A percentile compares a stretch with the other conserved stretches of the same genome.
Conservation (phyloP, 306 rosid genomes). For the Cucurbita moschata region DNA sequence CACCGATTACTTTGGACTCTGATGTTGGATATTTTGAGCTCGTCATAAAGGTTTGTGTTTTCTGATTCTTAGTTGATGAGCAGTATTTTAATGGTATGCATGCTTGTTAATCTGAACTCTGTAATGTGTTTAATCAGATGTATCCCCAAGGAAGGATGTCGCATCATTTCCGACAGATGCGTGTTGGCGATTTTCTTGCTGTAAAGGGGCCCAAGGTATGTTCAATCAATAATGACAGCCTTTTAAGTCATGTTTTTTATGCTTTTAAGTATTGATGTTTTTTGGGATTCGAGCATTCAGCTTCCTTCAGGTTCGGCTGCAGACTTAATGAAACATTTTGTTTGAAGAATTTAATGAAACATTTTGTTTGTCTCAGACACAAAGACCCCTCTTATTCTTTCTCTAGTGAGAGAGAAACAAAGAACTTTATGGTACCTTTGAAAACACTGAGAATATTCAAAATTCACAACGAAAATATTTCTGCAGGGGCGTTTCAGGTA, state of each 20-base stretch:
- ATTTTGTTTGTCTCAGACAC: neutral
- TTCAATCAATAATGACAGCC: neutral
- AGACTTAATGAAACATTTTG: neutral
- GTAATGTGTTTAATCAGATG: conserved; percentile 35
- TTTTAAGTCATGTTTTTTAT: neutral
- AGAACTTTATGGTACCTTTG: neutral
- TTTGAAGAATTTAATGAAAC: neutral
- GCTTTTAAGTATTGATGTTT: neutral
- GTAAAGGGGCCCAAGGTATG: conserved; percentile 93
- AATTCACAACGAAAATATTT: neutral
- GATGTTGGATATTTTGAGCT: conserved; percentile 87
- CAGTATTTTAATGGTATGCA: neutral
- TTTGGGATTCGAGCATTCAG: neutral
- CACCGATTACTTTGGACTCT: conserved; percentile 92
- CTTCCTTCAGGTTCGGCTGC: neutral
- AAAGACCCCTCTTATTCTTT: neutral
- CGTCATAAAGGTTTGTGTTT: conserved; percentile 62
- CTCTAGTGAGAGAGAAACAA: neutral
- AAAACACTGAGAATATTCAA: neutral
- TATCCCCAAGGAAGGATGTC: conserved; percentile 99
- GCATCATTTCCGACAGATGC: conserved; percentile 95
- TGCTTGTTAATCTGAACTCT: neutral
- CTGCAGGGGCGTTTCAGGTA: conserved; percentile 92
- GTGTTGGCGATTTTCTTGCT: conserved; percentile 67
- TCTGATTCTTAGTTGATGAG: neutral